Evolutionary conservation across 176 grass and related monocot species (phyloP).

Genomic region (Chrysopogon serrulatus): DNA sequence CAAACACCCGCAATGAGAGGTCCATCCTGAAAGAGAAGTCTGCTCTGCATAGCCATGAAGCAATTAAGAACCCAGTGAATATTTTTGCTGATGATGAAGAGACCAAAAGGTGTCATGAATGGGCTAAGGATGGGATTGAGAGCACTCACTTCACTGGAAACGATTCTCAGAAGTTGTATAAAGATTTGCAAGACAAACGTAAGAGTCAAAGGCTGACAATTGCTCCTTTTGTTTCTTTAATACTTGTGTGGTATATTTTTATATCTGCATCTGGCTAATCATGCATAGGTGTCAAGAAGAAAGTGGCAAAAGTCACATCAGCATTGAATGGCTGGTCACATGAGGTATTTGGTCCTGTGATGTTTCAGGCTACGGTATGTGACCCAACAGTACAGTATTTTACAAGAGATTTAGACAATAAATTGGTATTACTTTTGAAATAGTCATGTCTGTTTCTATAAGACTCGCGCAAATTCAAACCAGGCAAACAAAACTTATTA

Average conservation of each 20-base stretch:
- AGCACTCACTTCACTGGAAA: slow-evolving; percentile 48
- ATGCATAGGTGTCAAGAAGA: slow-evolving; percentile 54
- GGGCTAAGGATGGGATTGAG: slow-evolving; percentile 66
- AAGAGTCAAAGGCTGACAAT: not conserved
- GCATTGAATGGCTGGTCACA: slow-evolving; percentile 34
- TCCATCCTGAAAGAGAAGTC: slow-evolving; percentile 33
- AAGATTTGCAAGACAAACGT: slow-evolving; percentile 45
- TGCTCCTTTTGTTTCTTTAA: slow-evolving; percentile 18
- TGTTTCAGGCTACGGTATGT: slow-evolving; percentile 45
- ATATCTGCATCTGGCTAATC: not conserved
- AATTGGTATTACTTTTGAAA: not conserved
- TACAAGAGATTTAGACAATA: not conserved
- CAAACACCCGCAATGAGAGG: not conserved
- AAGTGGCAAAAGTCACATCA: slow-evolving; percentile 54
- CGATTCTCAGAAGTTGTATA: slow-evolving; percentile 47
- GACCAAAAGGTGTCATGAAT: slow-evolving; percentile 42
- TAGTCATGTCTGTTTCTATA: not conserved
- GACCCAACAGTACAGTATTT: not conserved
- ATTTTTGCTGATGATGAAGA: slow-evolving; percentile 52
- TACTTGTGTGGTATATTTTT: not conserved
- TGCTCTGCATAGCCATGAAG: slow-evolving; percentile 15
- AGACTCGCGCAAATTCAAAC: not conserved
- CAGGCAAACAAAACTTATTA: not conserved
- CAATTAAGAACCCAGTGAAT: slow-evolving; percentile 25
- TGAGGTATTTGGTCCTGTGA: slow-evolving; percentile 31